A percentile compares a stretch with the other conserved stretches of the same genome.
Conservation (phyloP, 306 rosid genomes). For the Oxytropis ochrocephala region DNA sequence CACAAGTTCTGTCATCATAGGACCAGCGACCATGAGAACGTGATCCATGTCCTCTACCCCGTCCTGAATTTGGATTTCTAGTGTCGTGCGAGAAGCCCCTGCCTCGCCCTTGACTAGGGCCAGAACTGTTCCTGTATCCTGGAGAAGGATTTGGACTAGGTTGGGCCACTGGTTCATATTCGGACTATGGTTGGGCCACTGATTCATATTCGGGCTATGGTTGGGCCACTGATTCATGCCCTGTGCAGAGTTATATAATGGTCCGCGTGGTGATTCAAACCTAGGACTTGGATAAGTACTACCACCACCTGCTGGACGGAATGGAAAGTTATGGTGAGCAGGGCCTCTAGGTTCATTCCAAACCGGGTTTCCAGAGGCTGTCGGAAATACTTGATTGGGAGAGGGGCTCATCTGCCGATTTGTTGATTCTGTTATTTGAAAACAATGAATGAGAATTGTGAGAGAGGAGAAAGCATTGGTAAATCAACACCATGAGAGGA, state of each 20-base stretch:
- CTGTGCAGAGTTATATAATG: slow-evolving; percentile 27
- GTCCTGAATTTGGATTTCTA: slow-evolving; percentile 37
- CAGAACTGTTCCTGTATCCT: slow-evolving; percentile 36
- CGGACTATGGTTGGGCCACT: slow-evolving; percentile 34
- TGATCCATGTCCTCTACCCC: slow-evolving; percentile 42
- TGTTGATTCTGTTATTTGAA: slow-evolving; percentile 43
- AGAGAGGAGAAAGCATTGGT: slow-evolving; percentile 5
- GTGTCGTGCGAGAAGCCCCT: slow-evolving; percentile 29
- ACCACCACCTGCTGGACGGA: slow-evolving; percentile 27
- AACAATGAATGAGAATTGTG: slow-evolving; percentile 9
- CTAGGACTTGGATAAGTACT: slow-evolving; percentile 33
- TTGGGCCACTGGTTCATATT: slow-evolving; percentile 22
- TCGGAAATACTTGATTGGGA: slow-evolving; percentile 36
- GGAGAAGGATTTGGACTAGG: slow-evolving; percentile 39
- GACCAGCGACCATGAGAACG: slow-evolving; percentile 36
- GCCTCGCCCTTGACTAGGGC: slow-evolving; percentile 48
- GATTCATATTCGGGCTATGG: slow-evolving; percentile 34
- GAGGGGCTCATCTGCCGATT: slow-evolving; percentile 38
- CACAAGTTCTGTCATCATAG: slow-evolving; percentile 11
- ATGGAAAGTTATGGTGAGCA: slow-evolving; percentile 23
- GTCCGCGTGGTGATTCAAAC: slow-evolving; percentile 34
- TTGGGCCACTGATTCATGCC: slow-evolving; percentile 27
- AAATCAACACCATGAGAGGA: slow-evolving; percentile 2
- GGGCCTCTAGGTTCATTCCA: slow-evolving; percentile 49
- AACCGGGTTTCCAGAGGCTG: slow-evolving; percentile 30